Conservation (phyloP, 2,329 filamentous ascomycete genomes). For the Colletotrichum limetticola region DNA sequence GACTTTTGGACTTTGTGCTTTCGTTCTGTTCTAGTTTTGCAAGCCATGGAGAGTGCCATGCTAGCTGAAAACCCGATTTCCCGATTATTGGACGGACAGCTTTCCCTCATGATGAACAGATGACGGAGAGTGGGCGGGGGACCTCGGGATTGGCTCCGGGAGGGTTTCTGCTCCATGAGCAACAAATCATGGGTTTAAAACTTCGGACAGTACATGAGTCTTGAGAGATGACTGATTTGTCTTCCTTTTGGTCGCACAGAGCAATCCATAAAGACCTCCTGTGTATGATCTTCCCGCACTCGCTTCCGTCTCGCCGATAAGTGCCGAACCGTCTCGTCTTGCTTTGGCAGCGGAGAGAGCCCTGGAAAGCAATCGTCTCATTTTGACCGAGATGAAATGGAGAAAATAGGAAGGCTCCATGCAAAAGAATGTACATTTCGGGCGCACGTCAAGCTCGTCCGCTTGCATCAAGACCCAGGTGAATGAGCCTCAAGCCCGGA, state of each 20-base stretch:
- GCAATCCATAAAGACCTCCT: not conserved
- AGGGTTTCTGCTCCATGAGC: not conserved
- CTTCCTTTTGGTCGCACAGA: not conserved
- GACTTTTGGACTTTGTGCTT: not conserved
- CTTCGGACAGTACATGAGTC: not conserved
- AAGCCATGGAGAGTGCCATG: not conserved
- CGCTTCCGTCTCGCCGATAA: not conserved
- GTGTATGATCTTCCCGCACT: not conserved
- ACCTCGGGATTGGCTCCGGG: not conserved
- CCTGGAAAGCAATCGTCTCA: not conserved
- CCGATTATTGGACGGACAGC: not conserved
- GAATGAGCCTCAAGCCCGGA: slow-evolving; percentile 23
- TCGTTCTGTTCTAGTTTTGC: not conserved
- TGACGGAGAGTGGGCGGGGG: not conserved
- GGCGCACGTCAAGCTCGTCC: not conserved
- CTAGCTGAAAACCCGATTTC: not conserved
- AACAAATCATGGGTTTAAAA: not conserved
- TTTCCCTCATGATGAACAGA: not conserved
- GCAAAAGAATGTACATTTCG: not conserved
- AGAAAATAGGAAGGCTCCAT: too few relatives aligned
- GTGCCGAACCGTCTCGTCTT: not conserved
- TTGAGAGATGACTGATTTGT: not conserved
- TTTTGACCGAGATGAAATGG: not conserved
- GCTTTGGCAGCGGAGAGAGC: not conserved
- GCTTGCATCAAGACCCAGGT: slow-evolving; percentile 15